Percentiles rank a stretch among this genome's conserved stretches.
Evolutionary conservation across 208 protist genomes (phyloP).

Genomic region (Trypanosoma mega): DNA sequence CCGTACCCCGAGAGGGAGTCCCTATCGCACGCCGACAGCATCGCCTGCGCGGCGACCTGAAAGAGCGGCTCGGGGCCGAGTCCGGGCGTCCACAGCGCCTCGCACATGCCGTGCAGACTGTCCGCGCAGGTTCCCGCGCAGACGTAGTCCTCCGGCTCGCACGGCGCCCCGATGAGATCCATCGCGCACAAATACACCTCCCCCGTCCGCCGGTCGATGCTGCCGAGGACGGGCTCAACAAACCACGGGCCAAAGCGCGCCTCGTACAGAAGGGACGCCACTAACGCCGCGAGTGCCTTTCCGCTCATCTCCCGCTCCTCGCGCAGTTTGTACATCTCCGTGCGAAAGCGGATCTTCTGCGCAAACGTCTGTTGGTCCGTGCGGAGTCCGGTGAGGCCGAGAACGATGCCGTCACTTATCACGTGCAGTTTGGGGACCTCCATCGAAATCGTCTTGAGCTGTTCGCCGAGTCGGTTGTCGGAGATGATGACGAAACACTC

Average conservation of each 20-base stretch:
- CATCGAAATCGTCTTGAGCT: slow-evolving; percentile 95
- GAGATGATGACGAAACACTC: slow-evolving; percentile 98
- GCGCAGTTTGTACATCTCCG: slow-evolving; percentile 89
- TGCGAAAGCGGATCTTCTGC: slow-evolving; percentile 85
- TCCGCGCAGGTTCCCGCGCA: slow-evolving; percentile 95
- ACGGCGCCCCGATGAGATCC: slow-evolving; percentile 96
- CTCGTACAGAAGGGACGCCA: slow-evolving; percentile 91
- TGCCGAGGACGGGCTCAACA: slow-evolving; percentile 97
- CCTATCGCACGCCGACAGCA: slow-evolving; percentile 96
- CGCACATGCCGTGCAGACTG: slow-evolving; percentile 98
- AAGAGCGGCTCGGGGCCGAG: slow-evolving; percentile 97
- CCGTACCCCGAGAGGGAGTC: slow-evolving; percentile 98
- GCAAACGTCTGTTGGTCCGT: slow-evolving; percentile 97
- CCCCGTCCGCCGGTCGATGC: slow-evolving; percentile 92
- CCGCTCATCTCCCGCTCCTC: slow-evolving; percentile 89
- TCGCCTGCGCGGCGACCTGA: slow-evolving; percentile 93
- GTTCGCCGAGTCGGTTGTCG: slow-evolving; percentile 96
- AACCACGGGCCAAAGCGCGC: slow-evolving; percentile 98
- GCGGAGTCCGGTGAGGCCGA: slow-evolving; percentile 96
- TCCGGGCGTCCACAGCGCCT: slow-evolving; percentile 95
- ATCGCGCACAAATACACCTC: slow-evolving; percentile 95
- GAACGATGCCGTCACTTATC: slow-evolving; percentile 93
- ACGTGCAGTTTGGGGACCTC: slow-evolving; percentile 96
- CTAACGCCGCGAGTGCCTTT: slow-evolving; percentile 79
- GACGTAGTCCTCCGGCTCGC: slow-evolving; percentile 96